These are phyloP conservation scores for Trichoderma guizhouense DNA, from an alignment of 2,329 filamentous ascomycete species.

Conservation along the genomic window DNA sequence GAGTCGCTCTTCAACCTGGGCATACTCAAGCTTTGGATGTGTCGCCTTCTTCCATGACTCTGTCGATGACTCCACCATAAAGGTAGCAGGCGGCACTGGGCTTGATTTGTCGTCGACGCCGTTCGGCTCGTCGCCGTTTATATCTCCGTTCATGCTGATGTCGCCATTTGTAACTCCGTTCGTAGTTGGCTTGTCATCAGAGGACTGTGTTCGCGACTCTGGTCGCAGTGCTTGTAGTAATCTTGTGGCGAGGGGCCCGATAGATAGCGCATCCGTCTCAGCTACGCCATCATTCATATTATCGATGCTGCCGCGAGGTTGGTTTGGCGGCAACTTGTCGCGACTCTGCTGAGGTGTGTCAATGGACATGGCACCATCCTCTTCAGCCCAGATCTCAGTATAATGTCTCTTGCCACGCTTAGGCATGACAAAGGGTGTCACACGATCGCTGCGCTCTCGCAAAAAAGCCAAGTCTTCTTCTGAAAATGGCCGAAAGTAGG, in stretches of 20 bases:
- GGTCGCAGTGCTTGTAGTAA: conserved; percentile 78
- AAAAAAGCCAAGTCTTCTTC: conserved; percentile 95
- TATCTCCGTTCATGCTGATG: conserved; percentile 51
- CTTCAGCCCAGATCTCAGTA: conserved; percentile 87
- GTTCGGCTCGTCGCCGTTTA: conserved; percentile 33
- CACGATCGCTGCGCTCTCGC: conserved; percentile 82
- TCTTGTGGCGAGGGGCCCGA: conserved; percentile 80
- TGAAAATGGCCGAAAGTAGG: conserved; percentile 82
- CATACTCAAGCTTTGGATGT: conserved; percentile 75
- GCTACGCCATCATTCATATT: conserved; percentile 81
- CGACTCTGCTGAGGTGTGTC: conserved; percentile 61
- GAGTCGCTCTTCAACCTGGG: conserved; percentile 82
- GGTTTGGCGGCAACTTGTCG: conserved; percentile 72
- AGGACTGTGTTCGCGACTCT: conserved; percentile 57
- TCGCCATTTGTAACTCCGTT: conserved; percentile 56
- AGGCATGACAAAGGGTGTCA: conserved; percentile 80
- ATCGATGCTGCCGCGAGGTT: conserved; percentile 80
- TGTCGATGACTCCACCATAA: conserved; percentile 72
- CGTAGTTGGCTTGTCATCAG: conserved; percentile 55
- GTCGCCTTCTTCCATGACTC: conserved; percentile 77
- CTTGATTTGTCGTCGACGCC: conserved; percentile 39
- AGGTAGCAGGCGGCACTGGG: conserved; percentile 64
- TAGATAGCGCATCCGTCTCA: conserved; percentile 84
- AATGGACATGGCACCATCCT: conserved; percentile 76
- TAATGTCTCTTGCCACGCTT: conserved; percentile 82